A percentile compares a stretch with the other conserved stretches of the same genome.
Evolutionary conservation across 129 eudicot species (phyloP).

Genomic region (Helichrysum umbraculigerum): DNA sequence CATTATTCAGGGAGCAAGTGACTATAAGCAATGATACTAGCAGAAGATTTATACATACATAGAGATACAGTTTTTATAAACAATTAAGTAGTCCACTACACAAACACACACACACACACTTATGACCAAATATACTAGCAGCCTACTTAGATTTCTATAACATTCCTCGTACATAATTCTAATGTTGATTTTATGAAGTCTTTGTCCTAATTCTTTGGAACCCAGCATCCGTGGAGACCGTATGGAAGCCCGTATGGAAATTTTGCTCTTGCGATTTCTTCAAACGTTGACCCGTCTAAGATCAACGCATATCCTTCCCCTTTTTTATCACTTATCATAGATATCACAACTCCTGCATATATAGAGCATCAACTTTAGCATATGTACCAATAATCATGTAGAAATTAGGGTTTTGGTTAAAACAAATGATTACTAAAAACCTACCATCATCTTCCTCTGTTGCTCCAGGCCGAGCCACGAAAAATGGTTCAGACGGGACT

Average conservation of each 20-base stretch:
- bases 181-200: neutral
- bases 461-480: constrained; percentile 92
- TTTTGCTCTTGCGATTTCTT: constrained; percentile 95
- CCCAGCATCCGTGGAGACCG: constrained; percentile 98
- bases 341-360: constrained; percentile 73
- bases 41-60: neutral
- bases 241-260: constrained; percentile 97
- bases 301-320: constrained; percentile 89
- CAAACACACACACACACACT: neutral
- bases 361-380: neutral
- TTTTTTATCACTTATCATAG: constrained; percentile 76
- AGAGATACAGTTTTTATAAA: neutral
- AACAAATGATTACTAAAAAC: neutral
- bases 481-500: constrained; percentile 87
- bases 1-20: too few species aligned
- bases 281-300: constrained; percentile 75
- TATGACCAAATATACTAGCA: neutral
- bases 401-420: neutral
- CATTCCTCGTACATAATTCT: neutral
- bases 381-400: neutral
- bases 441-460: constrained; percentile 93
- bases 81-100: neutral
- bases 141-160: neutral
- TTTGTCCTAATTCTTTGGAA: constrained; percentile 46
- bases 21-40: neutral